Percentiles rank a stretch among this genome's conserved stretches.
Conservation (phyloP, 2,329 filamentous ascomycete genomes). For the Teratosphaeriaceae sp. region DNA sequence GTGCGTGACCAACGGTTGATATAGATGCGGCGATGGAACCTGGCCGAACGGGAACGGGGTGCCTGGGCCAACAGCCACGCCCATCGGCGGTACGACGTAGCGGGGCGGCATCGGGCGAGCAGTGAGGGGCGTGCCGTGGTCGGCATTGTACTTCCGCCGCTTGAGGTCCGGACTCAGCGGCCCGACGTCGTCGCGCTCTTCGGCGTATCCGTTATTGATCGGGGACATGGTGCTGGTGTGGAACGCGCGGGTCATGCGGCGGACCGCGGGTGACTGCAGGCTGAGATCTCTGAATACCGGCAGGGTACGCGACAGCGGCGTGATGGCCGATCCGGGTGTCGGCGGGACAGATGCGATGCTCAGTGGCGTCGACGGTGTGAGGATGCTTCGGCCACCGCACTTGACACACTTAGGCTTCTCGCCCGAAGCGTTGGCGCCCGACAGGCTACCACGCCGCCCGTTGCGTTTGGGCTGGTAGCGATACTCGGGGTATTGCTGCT, state of each 20-base stretch:
- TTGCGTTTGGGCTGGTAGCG: conserved; percentile 74
- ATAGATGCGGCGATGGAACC: conserved; percentile 37
- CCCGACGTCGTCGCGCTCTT: conserved; percentile 35
- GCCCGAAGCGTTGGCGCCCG: conserved; percentile 21
- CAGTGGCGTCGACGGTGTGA: conserved; percentile 56
- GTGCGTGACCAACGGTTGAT: conserved; percentile 29
- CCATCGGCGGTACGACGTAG: conserved; percentile 16
- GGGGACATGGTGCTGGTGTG: conserved; percentile 27
- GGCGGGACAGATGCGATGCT: conserved; percentile 24
- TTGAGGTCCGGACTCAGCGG: conserved; percentile 53
- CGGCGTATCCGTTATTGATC: conserved; percentile 17
- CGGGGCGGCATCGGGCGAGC: conserved; percentile 29
- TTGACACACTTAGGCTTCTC: conserved; percentile 55
- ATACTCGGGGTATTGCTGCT: conserved; percentile 86
- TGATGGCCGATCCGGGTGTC: conserved; percentile 25
- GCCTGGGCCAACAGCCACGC: conserved; percentile 23
- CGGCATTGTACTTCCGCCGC: conserved; percentile 53
- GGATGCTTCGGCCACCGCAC: conserved; percentile 63
- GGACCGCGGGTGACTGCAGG: conserved; percentile 28
- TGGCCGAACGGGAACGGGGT: conserved; percentile 34
- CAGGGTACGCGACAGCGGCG: conserved; percentile 30
- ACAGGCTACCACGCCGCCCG: conserved; percentile 37
- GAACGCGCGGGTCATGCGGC: conserved; percentile 18
- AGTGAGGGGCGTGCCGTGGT: conserved; percentile 35
- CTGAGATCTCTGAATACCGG: conserved; percentile 30